These are phyloP conservation scores for Pseudogymnoascus verrucosus DNA, from an alignment of 2,329 filamentous ascomycete species.

Conservation along the genomic window DNA sequence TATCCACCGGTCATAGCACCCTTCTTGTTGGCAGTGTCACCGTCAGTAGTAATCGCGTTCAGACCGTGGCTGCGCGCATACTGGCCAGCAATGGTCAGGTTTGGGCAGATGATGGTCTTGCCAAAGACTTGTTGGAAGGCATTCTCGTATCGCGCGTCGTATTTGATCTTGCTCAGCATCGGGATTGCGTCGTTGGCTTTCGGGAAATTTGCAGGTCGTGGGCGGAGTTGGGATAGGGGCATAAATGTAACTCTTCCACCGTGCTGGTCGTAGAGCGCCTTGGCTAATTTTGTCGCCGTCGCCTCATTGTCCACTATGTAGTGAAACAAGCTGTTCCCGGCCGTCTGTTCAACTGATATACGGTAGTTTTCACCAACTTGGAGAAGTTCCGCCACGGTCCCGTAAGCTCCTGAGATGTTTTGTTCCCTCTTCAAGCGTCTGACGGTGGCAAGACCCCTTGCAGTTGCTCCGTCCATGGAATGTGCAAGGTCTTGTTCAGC, in stretches of 20 bases:
- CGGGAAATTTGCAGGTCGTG: slow-evolving; percentile 66
- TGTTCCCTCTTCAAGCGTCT: slow-evolving; percentile 72
- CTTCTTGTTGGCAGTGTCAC: slow-evolving; percentile 89
- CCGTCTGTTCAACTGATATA: slow-evolving; percentile 85
- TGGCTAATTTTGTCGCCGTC: slow-evolving; percentile 74
- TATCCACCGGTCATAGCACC: slow-evolving; percentile 94
- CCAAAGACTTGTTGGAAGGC: slow-evolving; percentile 95
- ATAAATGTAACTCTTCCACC: slow-evolving; percentile 90
- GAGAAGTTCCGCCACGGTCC: slow-evolving; percentile 87
- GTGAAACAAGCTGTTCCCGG: slow-evolving; percentile 87
- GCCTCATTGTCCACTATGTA: slow-evolving; percentile 90
- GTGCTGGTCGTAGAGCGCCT: slow-evolving; percentile 68
- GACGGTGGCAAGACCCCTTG: slow-evolving; percentile 78
- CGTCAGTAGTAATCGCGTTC: slow-evolving; percentile 88
- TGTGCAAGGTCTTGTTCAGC: slow-evolving; percentile 72
- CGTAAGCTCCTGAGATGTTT: slow-evolving; percentile 79
- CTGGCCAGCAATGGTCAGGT: slow-evolving; percentile 76
- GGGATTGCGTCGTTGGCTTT: slow-evolving; percentile 81
- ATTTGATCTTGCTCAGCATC: slow-evolving; percentile 76
- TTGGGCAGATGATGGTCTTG: slow-evolving; percentile 89
- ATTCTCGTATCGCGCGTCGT: slow-evolving; percentile 66
- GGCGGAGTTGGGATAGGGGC: slow-evolving; percentile 74
- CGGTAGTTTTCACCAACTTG: slow-evolving; percentile 78
- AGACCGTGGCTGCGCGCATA: slow-evolving; percentile 89
- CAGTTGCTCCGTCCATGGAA: slow-evolving; percentile 84